Evolutionary conservation across 352 stramenopile species (phyloP), one percentile per base, ranked within the genome.

Genomic region (Pythium oligandrum): DNA sequence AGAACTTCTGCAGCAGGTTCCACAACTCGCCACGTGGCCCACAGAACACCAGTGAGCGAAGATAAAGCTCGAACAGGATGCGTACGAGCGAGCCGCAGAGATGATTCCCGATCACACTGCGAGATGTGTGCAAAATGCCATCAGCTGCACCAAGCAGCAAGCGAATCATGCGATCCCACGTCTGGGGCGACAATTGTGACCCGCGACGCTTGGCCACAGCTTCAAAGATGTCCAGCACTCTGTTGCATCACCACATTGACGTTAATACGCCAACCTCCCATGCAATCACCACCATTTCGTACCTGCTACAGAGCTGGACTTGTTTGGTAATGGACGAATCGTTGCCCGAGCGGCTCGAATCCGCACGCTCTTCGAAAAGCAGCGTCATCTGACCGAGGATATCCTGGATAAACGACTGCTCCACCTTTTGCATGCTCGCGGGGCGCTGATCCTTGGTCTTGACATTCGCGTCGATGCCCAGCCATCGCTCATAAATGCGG

Each of bases 301-400:
- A 89, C 76, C 75, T 82, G 51, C 66, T 78, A 42, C 84, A 93
- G 2, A 95, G 56, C 9, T 68, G 66, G 30, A 90, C 80, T 49
- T 95, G 84, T 57, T 86, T 90, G 48, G 69, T 60, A 40, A 90
- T 58, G n/a, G 73, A 57, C 6, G 50, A 51, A 12, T 86, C 70
- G 17, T 53, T 66, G 57, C 30, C 52, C 35, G 44, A 57, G 50
- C 51, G 67, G 61, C 51, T 59, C 3, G 55, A 57, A 17, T 76
- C 68, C 6, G 72, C 30, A 7, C 83, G 72, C 47, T 95, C 84
- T 59, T 95, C 84, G 64, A 95, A 93, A 32, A 95, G 70, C 53
- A 95, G 57, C 51, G 84, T 93, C 82, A 95, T 93, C 47, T 95
- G 84, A 10, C 82, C 84, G 44, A 95, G 65, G 59, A 95, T 70